Evolutionary conservation across 176 grass and related monocot genomes (phyloP).

Genomic region (Bolboschoenus planiculmis): DNA sequence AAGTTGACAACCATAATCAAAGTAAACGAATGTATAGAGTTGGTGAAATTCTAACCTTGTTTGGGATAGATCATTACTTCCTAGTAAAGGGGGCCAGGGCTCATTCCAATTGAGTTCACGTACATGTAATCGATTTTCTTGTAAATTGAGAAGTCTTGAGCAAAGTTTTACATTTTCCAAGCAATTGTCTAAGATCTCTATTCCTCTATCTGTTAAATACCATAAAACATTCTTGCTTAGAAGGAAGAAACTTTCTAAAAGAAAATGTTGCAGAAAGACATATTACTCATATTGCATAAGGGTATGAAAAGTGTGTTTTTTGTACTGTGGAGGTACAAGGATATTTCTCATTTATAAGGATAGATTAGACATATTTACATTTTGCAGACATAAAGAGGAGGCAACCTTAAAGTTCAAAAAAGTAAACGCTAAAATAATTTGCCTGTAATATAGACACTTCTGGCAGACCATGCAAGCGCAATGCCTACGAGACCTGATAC

Average conservation of each 20-base stretch:
- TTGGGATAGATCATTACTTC: constrained; percentile 33
- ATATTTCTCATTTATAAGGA: background rate
- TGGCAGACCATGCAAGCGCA: constrained; percentile 36
- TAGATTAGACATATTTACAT: background rate
- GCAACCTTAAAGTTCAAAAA: background rate
- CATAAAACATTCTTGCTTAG: constrained; percentile 5
- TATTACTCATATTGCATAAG: background rate
- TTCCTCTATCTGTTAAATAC: constrained; percentile 62
- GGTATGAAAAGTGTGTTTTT: background rate
- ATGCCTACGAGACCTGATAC: constrained; percentile 70
- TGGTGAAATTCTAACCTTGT: constrained; percentile 28
- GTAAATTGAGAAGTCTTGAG: constrained; percentile 44
- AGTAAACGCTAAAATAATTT: background rate
- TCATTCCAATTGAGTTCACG: constrained; percentile 75
- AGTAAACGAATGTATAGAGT: background rate
- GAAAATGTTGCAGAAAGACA: background rate
- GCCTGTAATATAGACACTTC: constrained; percentile 77
- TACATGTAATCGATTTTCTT: constrained; percentile 46
- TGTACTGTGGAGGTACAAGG: background rate
- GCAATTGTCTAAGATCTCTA: constrained; percentile 63
- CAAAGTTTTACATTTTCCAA: constrained; percentile 48
- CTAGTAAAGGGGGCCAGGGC: constrained; percentile 47
- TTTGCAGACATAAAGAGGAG: background rate
- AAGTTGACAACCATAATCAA: background rate
- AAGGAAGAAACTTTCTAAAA: background rate